These are phyloP conservation scores for Cokeromyces recurvatus DNA, from an alignment of 371 early-diverging fungal species.

Conservation along the genomic window DNA sequence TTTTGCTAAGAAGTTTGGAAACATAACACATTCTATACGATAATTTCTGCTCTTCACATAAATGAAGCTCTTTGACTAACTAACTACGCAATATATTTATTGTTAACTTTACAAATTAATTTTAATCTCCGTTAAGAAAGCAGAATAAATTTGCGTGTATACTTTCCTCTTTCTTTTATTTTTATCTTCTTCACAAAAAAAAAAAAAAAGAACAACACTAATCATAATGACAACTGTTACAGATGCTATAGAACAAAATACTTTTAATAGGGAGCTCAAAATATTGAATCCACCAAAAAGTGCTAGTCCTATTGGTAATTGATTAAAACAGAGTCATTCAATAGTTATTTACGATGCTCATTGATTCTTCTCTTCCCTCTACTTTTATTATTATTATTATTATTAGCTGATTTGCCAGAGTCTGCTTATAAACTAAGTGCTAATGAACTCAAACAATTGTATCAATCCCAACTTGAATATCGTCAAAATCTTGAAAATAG, in stretches of 20 bases:
- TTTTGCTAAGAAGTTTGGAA: too few species aligned
- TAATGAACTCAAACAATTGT: slow-evolving; percentile 35
- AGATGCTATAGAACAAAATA: not conserved
- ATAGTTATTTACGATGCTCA: too few species aligned
- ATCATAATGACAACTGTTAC: slow-evolving; percentile 2
- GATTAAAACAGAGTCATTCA: not conserved
- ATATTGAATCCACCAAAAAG: slow-evolving; percentile 29
- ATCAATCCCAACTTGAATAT: slow-evolving; percentile 35
- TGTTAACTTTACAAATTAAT: too few species aligned
- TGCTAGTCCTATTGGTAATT: slow-evolving; percentile 24
- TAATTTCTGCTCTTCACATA: too few species aligned
- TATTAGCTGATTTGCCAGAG: slow-evolving; percentile 35
- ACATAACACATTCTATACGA: too few species aligned
- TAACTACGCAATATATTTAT: too few species aligned
- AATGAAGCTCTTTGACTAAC: too few species aligned
- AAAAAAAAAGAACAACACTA: too few species aligned
- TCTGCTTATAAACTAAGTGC: slow-evolving; percentile 36
- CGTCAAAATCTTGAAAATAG: slow-evolving; percentile 40
- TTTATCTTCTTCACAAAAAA: not conserved
- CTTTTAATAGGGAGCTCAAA: slow-evolving; percentile 28
- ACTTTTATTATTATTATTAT: not conserved
- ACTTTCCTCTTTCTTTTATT: too few species aligned
- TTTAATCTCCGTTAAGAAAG: too few species aligned
- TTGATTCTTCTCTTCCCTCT: too few species aligned
- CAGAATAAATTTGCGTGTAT: too few species aligned